A percentile compares a stretch with the other conserved stretches of the same genome.
Evolutionary conservation across 2,329 filamentous ascomycete genomes (phyloP).

Genomic region (Paecilomyces variotii): DNA sequence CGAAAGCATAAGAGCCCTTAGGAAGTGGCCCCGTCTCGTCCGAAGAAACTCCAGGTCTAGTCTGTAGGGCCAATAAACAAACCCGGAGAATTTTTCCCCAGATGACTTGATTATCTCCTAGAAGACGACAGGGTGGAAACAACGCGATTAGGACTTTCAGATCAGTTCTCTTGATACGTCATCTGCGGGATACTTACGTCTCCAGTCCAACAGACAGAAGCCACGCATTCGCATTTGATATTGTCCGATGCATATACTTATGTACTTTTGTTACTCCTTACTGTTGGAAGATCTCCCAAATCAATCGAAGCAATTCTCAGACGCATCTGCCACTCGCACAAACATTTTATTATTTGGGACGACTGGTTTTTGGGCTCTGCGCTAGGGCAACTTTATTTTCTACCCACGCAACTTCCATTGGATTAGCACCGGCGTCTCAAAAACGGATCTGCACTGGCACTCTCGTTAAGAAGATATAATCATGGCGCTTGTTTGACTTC

Average conservation of each 20-base stretch:
- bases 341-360: background rate
- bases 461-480: background rate
- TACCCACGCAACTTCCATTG: background rate
- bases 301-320: background rate
- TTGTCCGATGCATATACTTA: too few relatives aligned
- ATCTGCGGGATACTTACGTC: too few relatives aligned
- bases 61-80: too few relatives aligned
- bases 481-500: background rate
- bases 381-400: background rate
- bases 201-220: too few relatives aligned
- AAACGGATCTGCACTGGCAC: background rate
- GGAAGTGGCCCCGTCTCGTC: too few relatives aligned
- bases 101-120: too few relatives aligned
- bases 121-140: too few relatives aligned
- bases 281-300: background rate
- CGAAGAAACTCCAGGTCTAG: too few relatives aligned
- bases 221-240: too few relatives aligned
- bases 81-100: too few relatives aligned
- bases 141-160: too few relatives aligned
- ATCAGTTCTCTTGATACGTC: too few relatives aligned
- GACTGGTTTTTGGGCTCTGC: background rate
- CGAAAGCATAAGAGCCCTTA: background rate
- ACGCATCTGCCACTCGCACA: background rate
- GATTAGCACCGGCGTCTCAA: background rate
- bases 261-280: background rate